phyloP scores from a whole-genome alignment of 805 yeast genomes.

The Pichia rugopelliculosa region DNA sequence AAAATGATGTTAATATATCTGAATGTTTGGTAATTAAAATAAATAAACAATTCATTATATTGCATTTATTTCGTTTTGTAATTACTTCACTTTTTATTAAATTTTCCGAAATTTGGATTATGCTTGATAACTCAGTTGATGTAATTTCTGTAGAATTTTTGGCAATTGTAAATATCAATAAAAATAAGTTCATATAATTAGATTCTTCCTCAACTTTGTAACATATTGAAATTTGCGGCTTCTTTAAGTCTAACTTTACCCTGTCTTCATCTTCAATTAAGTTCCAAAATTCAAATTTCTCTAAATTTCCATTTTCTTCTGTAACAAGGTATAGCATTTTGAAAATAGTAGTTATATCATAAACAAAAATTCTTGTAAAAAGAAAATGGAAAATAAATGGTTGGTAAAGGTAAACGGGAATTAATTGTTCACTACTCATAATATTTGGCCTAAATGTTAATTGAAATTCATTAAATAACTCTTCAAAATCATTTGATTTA shows the following conservation, averaged over 20 bases:
- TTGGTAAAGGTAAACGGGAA: not conserved
- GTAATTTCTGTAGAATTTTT: constrained; percentile 2
- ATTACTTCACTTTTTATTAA: constrained; percentile 1
- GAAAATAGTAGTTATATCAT: not conserved
- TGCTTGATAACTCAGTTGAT: constrained; percentile 3
- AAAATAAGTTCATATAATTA: constrained; percentile 4
- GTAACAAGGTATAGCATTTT: constrained; percentile 3
- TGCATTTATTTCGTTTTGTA: constrained; percentile 2
- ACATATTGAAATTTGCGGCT: not conserved
- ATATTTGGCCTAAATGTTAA: not conserved
- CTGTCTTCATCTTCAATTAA: not conserved
- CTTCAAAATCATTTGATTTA: not conserved
- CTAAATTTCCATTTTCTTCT: not conserved
- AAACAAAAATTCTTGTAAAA: not conserved
- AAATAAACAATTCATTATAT: constrained; percentile 7
- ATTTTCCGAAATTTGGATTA: constrained; percentile 6
- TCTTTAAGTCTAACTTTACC: not conserved
- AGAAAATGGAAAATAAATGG: constrained; percentile 5
- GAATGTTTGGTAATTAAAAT: constrained; percentile 9
- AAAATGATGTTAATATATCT: constrained; percentile 8
- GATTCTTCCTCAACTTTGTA: not conserved
- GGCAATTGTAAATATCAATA: constrained; percentile 4
- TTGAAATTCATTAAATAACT: not conserved
- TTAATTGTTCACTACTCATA: not conserved
- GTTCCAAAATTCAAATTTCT: constrained; percentile 11